Conservation (phyloP, 2,329 filamentous ascomycete genomes). For the Lecanicillium sp. region DNA sequence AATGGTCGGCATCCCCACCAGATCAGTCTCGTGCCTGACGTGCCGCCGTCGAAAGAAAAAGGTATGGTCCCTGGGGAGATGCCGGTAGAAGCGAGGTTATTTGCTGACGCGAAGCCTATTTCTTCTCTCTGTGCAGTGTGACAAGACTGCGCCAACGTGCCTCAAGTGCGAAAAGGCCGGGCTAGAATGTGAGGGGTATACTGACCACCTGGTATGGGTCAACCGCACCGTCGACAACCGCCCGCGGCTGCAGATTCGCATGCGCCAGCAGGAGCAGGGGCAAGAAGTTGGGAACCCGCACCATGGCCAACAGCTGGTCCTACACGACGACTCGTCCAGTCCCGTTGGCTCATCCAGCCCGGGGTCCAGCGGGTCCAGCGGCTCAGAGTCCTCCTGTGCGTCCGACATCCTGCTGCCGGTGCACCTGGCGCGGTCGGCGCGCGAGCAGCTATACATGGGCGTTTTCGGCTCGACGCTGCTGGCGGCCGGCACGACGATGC, state of each 20-base stretch:
- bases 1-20: conserved; percentile 14
- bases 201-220: conserved; percentile 11
- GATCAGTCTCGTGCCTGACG: conserved; percentile 14
- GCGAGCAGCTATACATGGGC: conserved; percentile 18
- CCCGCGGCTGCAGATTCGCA: background rate
- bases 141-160: conserved; percentile 9
- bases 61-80: background rate
- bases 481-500: conserved; percentile 13
- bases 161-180: conserved; percentile 11
- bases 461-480: conserved; percentile 14
- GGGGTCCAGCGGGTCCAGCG: background rate
- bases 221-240: conserved; percentile 12
- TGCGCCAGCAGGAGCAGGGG: conserved; percentile 1
- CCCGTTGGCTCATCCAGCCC: background rate
- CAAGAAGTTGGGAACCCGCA: background rate
- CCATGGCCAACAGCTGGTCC: background rate
- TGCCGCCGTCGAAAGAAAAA: conserved; percentile 14
- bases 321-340: background rate
- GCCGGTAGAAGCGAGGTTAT: too few species aligned
- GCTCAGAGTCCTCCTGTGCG: background rate
- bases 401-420: conserved; percentile 8
- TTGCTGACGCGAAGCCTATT: too few species aligned
- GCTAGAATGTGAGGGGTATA: conserved; percentile 13
- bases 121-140: conserved; percentile 3
- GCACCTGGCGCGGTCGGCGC: conserved; percentile 14